phyloP scores from a whole-genome alignment of 768 basidiomycete genomes.

The Lactarius indigo region DNA sequence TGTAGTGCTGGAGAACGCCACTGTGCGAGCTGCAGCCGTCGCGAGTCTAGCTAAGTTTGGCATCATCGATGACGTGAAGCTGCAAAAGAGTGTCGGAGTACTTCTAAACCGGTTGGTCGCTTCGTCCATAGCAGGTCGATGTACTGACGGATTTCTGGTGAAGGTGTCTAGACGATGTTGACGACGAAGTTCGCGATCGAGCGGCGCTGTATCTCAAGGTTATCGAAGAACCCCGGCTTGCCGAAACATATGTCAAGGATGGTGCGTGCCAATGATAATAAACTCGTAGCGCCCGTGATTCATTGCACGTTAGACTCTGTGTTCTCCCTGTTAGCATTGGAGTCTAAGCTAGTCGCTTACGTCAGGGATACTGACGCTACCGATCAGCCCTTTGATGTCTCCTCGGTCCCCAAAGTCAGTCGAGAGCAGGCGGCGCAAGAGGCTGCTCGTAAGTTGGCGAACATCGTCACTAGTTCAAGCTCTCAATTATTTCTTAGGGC shows the following conservation, averaged over 20 bases:
- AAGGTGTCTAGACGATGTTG: slow-evolving; percentile 96
- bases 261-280: slow-evolving; percentile 45
- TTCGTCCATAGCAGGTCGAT: slow-evolving; percentile 10
- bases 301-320: slow-evolving; percentile 67
- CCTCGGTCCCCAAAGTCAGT: slow-evolving; percentile 90
- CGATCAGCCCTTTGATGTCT: slow-evolving; percentile 75
- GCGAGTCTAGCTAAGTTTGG: slow-evolving; percentile 95
- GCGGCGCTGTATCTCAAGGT: slow-evolving; percentile 91
- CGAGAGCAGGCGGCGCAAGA: slow-evolving; percentile 89
- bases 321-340: slow-evolving; percentile 85
- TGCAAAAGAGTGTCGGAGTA: slow-evolving; percentile 85
- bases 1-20: slow-evolving; percentile 96
- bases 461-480: background rate
- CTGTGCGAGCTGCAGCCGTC: slow-evolving; percentile 95
- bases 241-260: slow-evolving; percentile 87
- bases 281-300: background rate
- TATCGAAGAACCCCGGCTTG: slow-evolving; percentile 74
- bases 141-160: slow-evolving; percentile 7
- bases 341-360: slow-evolving; percentile 90
- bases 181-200: slow-evolving; percentile 97
- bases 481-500: slow-evolving; percentile 45
- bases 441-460: slow-evolving; percentile 64
- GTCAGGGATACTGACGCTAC: slow-evolving; percentile 77
- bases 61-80: slow-evolving; percentile 69
- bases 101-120: slow-evolving; percentile 69